Conservation (phyloP, 1,284 basidiomycete species). For the Trichosporon asahii region DNA sequence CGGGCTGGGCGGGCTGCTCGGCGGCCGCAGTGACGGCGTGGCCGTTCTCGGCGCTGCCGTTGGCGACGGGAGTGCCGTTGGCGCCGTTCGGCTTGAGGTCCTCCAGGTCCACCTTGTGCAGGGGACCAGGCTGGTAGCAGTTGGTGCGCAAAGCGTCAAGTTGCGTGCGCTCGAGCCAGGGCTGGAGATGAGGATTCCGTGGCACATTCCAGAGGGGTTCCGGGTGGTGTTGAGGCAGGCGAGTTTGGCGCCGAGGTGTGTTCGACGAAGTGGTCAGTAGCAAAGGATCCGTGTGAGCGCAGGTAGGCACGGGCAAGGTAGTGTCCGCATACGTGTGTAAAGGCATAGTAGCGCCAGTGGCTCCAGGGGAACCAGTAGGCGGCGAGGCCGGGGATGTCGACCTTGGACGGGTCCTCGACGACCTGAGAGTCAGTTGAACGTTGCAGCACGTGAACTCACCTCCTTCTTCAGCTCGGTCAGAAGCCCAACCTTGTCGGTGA, state of each 20-base stretch:
- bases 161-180: conserved; percentile 41
- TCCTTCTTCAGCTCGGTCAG: conserved; percentile 42
- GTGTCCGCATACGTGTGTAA: conserved; percentile 45
- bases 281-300: conserved; percentile 41
- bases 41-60: neutral
- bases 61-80: too few species aligned
- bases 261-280: conserved; percentile 14
- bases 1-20: neutral
- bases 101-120: conserved; percentile 37
- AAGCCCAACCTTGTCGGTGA: conserved; percentile 66
- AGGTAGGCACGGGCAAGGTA: conserved; percentile 29
- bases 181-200: conserved; percentile 25
- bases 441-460: conserved; percentile 28
- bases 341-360: conserved; percentile 48
- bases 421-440: conserved; percentile 28
- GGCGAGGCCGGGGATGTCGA: conserved; percentile 33
- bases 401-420: conserved; percentile 32
- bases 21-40: neutral
- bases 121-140: conserved; percentile 44
- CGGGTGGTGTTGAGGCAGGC: neutral
- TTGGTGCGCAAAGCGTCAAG: conserved; percentile 44
- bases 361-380: conserved; percentile 47
- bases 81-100: conserved; percentile 2
- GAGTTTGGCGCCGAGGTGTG: conserved; percentile 6
- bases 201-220: neutral